Evolutionary conservation across 805 yeast species (phyloP).

Genomic region (Metschnikowia lochheadii): DNA sequence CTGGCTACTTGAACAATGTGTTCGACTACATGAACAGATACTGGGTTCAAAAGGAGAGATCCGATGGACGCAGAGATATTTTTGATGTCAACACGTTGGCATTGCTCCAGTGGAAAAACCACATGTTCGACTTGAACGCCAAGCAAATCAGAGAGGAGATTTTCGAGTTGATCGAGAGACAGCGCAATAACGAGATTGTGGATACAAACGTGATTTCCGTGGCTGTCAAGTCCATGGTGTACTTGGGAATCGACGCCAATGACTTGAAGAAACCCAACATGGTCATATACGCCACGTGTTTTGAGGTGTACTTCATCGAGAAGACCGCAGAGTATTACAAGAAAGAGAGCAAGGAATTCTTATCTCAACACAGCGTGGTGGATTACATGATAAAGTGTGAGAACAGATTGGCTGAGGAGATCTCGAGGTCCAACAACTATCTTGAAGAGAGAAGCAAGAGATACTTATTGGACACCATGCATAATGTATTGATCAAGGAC

Average conservation of each 20-base stretch:
- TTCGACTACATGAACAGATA: constrained; percentile 94
- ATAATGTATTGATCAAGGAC: constrained; percentile 68
- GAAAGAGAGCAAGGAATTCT: constrained; percentile 62
- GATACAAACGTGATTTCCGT: constrained; percentile 61
- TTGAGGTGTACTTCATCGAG: constrained; percentile 72
- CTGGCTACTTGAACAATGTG: constrained; percentile 85
- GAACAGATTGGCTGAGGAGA: constrained; percentile 77
- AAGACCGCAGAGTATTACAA: constrained; percentile 65
- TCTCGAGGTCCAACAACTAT: constrained; percentile 68
- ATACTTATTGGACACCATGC: constrained; percentile 70
- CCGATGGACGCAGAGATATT: constrained; percentile 85
- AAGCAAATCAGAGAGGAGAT: constrained; percentile 63
- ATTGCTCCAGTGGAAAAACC: constrained; percentile 80
- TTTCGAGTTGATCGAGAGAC: constrained; percentile 68
- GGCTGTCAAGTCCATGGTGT: constrained; percentile 83
- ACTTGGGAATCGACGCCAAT: constrained; percentile 84
- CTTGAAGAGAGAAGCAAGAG: constrained; percentile 83
- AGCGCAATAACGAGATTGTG: constrained; percentile 74
- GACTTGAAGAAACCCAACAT: constrained; percentile 84
- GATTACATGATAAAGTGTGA: constrained; percentile 89
- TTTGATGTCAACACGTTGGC: constrained; percentile 90
- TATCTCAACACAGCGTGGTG: constrained; percentile 74
- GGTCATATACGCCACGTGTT: constrained; percentile 72
- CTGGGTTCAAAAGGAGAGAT: constrained; percentile 95
- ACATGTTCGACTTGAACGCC: constrained; percentile 68